A percentile compares a stretch with the other conserved stretches of the same genome.
phyloP scores from a whole-genome alignment of 2,329 filamentous ascomycete species.

The Fusarium verticillioides region DNA sequence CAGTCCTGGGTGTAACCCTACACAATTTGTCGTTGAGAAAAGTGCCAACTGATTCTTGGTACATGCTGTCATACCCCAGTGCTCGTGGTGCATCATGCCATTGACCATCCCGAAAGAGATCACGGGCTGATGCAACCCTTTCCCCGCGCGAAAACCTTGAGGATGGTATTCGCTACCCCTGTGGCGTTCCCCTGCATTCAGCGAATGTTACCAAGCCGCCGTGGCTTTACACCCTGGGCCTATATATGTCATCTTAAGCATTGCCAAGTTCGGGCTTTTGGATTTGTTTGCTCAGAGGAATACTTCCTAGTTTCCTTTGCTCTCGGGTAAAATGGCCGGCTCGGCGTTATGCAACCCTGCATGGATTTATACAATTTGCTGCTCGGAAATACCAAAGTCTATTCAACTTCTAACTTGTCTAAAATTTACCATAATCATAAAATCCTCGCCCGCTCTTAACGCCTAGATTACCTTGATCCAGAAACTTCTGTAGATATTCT shows the following conservation, averaged over 20 bases:
- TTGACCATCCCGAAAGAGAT: neutral
- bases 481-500: conserved; percentile 39
- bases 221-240: neutral
- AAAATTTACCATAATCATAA: conserved; percentile 35
- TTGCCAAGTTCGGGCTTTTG: neutral
- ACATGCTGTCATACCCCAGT: neutral
- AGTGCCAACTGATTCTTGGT: neutral
- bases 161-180: neutral
- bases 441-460: conserved; percentile 47
- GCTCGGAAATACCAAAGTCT: neutral
- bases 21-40: neutral
- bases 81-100: neutral
- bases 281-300: neutral
- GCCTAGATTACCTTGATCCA: conserved; percentile 43
- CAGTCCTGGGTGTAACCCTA: neutral
- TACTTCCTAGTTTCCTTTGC: neutral
- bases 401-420: neutral
- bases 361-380: neutral
- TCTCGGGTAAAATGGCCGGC: neutral
- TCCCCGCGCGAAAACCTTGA: neutral
- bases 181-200: neutral
- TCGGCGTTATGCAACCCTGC: neutral
- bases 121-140: neutral
- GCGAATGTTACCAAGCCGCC: neutral
- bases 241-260: conserved; percentile 1